These are phyloP conservation scores for Marsdenia floribunda DNA, from an alignment of 257 asterid species.

Conservation along the genomic window DNA sequence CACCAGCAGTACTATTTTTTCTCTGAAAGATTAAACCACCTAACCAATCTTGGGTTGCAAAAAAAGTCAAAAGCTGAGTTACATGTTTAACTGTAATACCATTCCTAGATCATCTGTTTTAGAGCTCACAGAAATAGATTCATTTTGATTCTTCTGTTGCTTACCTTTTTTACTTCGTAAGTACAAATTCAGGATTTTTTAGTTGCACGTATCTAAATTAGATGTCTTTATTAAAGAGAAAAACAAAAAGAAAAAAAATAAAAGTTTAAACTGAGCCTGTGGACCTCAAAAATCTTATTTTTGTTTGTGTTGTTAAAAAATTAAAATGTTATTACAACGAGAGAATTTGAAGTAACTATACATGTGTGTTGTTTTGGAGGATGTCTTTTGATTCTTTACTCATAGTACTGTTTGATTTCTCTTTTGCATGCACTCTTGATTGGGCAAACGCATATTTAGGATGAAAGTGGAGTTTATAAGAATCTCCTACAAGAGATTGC, in stretches of 20 bases:
- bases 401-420: neutral
- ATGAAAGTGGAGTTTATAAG: constrained; percentile 83
- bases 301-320: no score
- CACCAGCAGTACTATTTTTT: neutral
- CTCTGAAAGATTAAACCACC: neutral
- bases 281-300: neutral
- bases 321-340: no score
- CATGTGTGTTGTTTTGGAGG: neutral
- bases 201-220: neutral
- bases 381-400: neutral
- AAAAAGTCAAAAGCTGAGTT: neutral
- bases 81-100: neutral
- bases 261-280: neutral
- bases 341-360: neutral
- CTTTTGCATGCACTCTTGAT: neutral
- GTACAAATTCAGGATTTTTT: neutral
- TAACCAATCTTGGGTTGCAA: neutral
- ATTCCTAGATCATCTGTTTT: neutral
- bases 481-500: constrained; percentile 79
- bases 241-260: no score
- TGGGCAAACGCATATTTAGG: constrained; percentile 29
- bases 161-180: neutral
- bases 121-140: neutral
- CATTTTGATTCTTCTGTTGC: neutral
- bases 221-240: neutral